These are phyloP conservation scores for Pisolithus marmoratus DNA, from an alignment of 768 basidiomycete genomes.

Conservation along the genomic window DNA sequence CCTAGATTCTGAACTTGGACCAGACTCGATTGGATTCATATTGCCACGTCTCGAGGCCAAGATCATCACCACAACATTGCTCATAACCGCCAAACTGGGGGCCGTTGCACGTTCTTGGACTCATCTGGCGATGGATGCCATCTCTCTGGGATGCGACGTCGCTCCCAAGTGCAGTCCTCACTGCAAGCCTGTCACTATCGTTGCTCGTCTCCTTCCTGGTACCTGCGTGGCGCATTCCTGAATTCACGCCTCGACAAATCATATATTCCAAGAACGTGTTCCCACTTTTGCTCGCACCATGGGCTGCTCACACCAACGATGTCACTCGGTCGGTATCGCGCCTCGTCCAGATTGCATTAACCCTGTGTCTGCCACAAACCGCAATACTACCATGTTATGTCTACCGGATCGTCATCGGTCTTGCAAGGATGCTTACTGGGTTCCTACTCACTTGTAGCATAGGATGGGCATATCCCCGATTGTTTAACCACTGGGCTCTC, in stretches of 20 bases:
- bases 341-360: constrained; percentile 13
- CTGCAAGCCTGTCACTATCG: too few relatives aligned
- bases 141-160: too few relatives aligned
- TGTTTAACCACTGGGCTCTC: constrained; percentile 37
- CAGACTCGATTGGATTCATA: too few relatives aligned
- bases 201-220: neutral
- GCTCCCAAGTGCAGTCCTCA: too few relatives aligned
- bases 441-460: constrained; percentile 22
- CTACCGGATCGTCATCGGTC: constrained; percentile 17
- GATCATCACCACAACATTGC: too few relatives aligned
- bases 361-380: constrained; percentile 8
- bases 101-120: too few relatives aligned
- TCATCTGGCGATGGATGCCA: too few relatives aligned
- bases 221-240: constrained; percentile 10
- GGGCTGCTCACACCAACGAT: constrained; percentile 24
- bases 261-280: constrained; percentile 29
- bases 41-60: too few relatives aligned
- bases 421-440: constrained; percentile 12
- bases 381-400: constrained; percentile 10
- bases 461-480: constrained; percentile 34
- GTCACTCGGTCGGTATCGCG: constrained; percentile 16
- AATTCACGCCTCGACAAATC: constrained; percentile 35
- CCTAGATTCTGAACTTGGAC: too few relatives aligned
- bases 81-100: too few relatives aligned
- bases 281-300: constrained; percentile 32